Base-by-base conservation (phyloP, 2,329 filamentous ascomycete genomes). In the Colletotrichum australisinense region DNA sequence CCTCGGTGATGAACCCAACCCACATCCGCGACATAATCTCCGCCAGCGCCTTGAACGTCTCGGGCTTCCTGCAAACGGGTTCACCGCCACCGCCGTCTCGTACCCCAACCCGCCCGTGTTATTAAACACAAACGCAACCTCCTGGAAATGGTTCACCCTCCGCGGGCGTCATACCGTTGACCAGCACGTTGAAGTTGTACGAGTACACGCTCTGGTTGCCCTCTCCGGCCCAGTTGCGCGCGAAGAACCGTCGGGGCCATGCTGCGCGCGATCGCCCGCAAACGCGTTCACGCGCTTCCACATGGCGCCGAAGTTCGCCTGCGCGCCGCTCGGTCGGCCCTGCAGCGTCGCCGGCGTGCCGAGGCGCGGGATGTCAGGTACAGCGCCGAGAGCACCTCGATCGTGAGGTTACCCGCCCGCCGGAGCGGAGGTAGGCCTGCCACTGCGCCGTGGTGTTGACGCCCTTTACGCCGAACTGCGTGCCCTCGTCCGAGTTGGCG, bases 401-500 rank as follows among this genome's bases (percentile, higher is more conserved):
- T 79, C 67, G 80, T 74, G 67, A 75, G 58, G 74, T 76, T 77
- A 73, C 76, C 75, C 4, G 79, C 67, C 73, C 75, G 9, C 74
- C 70, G 56, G 72, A 75, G 76, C 77, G 73, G 16, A 88, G 80
- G 63, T 80, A 83, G 24, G 79, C 77, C 57, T 83, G 80, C 77
- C 92, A 89, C 63, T 91, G 84, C 19, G 82, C 85, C 12, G 85
- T 87, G 1, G 86, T 89, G 77, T 91, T 88, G 74, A 92, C 86
- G 19, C 86, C 87, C 6, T 74, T 79, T 12, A 86, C 85, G 0
- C 84, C 87, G 76, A 92, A 92, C 1, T 84, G 83, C 1, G 87
- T 88, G 52, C 83, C 92, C 78, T 94, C 92, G 76, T 94, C 92
- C 1, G 87, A 88, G 79, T 93, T 93, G 46, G 87, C 87, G 7